Base-by-base conservation (phyloP, 2,329 filamentous ascomycete species). In the Neofusicoccum laricinum region DNA sequence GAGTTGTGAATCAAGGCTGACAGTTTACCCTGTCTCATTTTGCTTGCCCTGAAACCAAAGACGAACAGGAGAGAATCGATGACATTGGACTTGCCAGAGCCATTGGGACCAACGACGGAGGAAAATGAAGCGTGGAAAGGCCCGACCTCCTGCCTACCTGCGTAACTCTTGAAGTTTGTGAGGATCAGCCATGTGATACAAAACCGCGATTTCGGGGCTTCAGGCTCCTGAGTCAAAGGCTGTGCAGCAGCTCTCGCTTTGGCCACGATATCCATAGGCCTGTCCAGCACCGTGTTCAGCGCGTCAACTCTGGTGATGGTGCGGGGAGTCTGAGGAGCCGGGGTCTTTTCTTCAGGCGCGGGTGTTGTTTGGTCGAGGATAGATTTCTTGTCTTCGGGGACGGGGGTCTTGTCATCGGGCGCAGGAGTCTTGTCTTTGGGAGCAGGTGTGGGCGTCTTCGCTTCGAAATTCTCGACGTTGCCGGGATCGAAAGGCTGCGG, bases 151-250 rank as follows among this genome's bases (percentile, higher is more conserved):
- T 99, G 95, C 67, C 91, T 85, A 3, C 95, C 95, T 15, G 95
- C 95, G 76, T 99, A 99, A 80, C 94, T 98, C 81, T 99, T 99
- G 86, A 99, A 99, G 78, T 99, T 99, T 69, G 87, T 96, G 70
- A 99, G 84, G 66, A 96, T 88, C 55, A 99, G 83, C 74, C 97
- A 92, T 17, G 92, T 95, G 68, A 99, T 94, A 62, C 98, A 94
- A 68, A 95, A 93, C 61, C 95, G 90, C 61, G 92, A 83, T 75
- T 93, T 96, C 1, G 93, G 91, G 0, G 85, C 88, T 0, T 85
- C 86, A 30, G 92, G 87, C 75, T 96, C 91, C 48, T 91, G 86
- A n/a, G 87, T 79, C 0, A 86, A 84, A 5, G 83, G 79, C 30
- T 88, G 76, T 2, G 77, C 82, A 72, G 89, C 82, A 38, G 89